These are phyloP conservation scores for Halophytophthora batemanensis DNA, from an alignment of 352 stramenopile genomes.

Conservation along the genomic window DNA sequence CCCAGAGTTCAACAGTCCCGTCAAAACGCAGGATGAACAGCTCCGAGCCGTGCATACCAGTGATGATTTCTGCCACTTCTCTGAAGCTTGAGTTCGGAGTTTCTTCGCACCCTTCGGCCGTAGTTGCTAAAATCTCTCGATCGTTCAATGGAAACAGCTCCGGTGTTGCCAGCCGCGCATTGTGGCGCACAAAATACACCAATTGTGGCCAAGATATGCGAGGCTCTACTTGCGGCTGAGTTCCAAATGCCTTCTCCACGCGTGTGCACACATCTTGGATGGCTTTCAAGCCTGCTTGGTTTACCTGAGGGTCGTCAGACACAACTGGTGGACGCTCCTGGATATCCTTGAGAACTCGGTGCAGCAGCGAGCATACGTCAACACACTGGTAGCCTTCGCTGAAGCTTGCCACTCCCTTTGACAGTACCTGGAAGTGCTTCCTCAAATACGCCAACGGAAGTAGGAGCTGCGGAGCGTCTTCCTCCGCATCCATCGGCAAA, in stretches of 20 bases:
- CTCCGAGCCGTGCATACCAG: conserved; percentile 5
- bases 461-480: conserved; percentile 1
- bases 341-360: conserved; percentile 10
- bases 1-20: conserved; percentile 15
- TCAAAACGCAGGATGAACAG: conserved; percentile 20
- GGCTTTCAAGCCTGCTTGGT: conserved; percentile 3
- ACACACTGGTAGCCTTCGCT: conserved; percentile 12
- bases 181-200: conserved; percentile 17
- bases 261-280: conserved; percentile 1
- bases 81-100: neutral
- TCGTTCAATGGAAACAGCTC: conserved; percentile 10
- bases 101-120: neutral
- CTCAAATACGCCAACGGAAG: conserved; percentile 12
- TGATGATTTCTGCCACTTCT: conserved; percentile 16
- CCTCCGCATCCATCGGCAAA: conserved; percentile 1
- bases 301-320: conserved; percentile 7
- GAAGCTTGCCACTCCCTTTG: neutral
- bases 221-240: neutral
- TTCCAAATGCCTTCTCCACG: conserved; percentile 6
- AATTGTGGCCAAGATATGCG: conserved; percentile 18
- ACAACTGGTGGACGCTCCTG: conserved; percentile 7
- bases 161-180: conserved; percentile 5
- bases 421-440: conserved; percentile 12
- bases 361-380: conserved; percentile 2
- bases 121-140: neutral